phyloP scores from a whole-genome alignment of 768 basidiomycete genomes.

The Favolaschia claudopus region DNA sequence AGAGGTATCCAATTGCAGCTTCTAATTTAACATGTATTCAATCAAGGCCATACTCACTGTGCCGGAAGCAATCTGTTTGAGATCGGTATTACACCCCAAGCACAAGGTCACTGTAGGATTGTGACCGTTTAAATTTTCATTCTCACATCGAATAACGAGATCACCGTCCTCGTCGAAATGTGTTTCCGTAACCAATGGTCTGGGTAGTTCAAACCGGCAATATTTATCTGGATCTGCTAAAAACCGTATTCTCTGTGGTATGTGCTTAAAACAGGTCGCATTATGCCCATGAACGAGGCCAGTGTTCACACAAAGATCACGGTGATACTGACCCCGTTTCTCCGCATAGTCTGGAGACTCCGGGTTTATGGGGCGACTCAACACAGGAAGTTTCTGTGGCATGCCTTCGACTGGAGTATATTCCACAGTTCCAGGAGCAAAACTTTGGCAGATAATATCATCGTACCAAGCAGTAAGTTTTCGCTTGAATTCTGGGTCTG shows the following conservation, averaged over 20 bases:
- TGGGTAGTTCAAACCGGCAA: background rate
- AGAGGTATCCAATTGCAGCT: too few relatives aligned
- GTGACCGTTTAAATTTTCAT: background rate
- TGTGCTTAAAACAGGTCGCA: too few relatives aligned
- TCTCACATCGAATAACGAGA: background rate
- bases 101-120: background rate
- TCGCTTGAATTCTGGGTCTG: background rate
- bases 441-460: background rate
- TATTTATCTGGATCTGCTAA: too few relatives aligned
- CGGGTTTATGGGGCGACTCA: background rate
- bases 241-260: too few relatives aligned
- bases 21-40: too few relatives aligned
- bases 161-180: background rate
- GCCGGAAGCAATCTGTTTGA: too few relatives aligned
- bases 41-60: too few relatives aligned
- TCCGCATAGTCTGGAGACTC: background rate
- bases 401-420: background rate
- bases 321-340: too few relatives aligned
- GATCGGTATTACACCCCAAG: conserved; percentile 5
- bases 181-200: background rate
- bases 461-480: background rate
- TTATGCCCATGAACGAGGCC: too few relatives aligned
- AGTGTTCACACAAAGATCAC: too few relatives aligned
- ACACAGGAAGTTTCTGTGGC: background rate
- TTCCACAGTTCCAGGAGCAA: background rate